A percentile compares a stretch with the other conserved stretches of the same genome.
Evolutionary conservation across 345 rosid genomes (phyloP).

Genomic region (Lepidium aucheri): DNA sequence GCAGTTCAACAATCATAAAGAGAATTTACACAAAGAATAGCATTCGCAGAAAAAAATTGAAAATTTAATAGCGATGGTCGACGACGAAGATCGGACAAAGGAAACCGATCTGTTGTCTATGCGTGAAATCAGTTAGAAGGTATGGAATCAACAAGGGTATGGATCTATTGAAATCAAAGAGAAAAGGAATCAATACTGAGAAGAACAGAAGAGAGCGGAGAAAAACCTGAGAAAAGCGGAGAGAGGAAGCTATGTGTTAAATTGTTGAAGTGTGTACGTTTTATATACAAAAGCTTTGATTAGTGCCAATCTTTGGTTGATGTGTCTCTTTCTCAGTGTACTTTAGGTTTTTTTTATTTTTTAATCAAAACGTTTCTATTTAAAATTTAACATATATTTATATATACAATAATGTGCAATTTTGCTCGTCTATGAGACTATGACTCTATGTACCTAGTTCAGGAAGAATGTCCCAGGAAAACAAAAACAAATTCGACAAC

Average conservation of each 20-base stretch:
- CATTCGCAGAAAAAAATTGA: background rate
- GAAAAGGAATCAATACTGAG: background rate
- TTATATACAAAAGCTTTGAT: background rate
- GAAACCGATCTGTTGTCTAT: background rate
- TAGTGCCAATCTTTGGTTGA: background rate
- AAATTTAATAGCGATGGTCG: background rate
- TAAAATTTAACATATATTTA: too few species aligned
- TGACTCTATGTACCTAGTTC: too few species aligned
- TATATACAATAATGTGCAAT: too few species aligned
- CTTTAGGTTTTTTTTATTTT: background rate
- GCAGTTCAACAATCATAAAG: background rate
- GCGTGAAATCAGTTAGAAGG: background rate
- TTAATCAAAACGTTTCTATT: too few species aligned
- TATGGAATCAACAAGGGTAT: background rate
- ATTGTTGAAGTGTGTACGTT: slow-evolving; percentile 3
- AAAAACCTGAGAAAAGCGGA: slow-evolving; percentile 1
- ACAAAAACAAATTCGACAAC: too few species aligned
- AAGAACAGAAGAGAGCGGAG: background rate
- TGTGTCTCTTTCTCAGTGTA: background rate
- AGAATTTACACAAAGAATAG: background rate
- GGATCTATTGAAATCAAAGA: slow-evolving; percentile 9
- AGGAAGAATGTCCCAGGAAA: too few species aligned
- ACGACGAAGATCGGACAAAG: background rate
- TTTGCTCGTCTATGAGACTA: too few species aligned
- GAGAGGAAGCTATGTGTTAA: background rate